phyloP scores from a whole-genome alignment of 768 basidiomycete genomes.

The Fibroporia radiculosa region DNA sequence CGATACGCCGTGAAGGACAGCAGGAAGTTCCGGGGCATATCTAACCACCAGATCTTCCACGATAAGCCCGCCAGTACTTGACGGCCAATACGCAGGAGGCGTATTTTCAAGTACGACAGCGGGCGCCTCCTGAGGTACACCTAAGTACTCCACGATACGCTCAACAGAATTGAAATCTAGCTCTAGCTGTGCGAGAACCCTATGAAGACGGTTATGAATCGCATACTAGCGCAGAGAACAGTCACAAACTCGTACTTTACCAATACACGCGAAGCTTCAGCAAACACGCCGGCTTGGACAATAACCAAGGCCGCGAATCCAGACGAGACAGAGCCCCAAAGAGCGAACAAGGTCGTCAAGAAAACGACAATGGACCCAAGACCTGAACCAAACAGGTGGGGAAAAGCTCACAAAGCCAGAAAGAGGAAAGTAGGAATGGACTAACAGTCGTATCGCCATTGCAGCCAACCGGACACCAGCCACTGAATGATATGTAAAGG shows the following conservation, averaged over 20 bases:
- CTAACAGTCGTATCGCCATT: conserved; percentile 69
- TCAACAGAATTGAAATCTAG: conserved; percentile 73
- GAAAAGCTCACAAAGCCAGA: neutral
- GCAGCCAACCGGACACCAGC: conserved; percentile 62
- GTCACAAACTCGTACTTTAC: conserved; percentile 36
- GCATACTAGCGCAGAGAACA: neutral
- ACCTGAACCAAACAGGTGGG: conserved; percentile 26
- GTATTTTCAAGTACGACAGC: conserved; percentile 44
- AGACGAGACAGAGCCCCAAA: conserved; percentile 46
- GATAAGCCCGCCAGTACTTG: conserved; percentile 44
- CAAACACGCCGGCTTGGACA: conserved; percentile 60
- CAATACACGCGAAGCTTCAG: conserved; percentile 58
- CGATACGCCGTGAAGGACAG: conserved; percentile 49
- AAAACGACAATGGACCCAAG: conserved; percentile 68
- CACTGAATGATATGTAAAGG: conserved; percentile 31
- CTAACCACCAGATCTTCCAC: conserved; percentile 52
- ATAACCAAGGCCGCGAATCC: conserved; percentile 68
- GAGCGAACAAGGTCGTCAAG: conserved; percentile 59
- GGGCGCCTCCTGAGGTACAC: conserved; percentile 61
- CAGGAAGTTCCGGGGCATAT: conserved; percentile 56
- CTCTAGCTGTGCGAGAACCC: conserved; percentile 63
- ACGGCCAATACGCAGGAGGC: conserved; percentile 73
- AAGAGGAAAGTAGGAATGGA: neutral
- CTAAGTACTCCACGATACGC: conserved; percentile 63
- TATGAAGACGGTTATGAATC: conserved; percentile 12